phyloP scores from a whole-genome alignment of 1,284 basidiomycete genomes.

The Naganishia cerealis region DNA sequence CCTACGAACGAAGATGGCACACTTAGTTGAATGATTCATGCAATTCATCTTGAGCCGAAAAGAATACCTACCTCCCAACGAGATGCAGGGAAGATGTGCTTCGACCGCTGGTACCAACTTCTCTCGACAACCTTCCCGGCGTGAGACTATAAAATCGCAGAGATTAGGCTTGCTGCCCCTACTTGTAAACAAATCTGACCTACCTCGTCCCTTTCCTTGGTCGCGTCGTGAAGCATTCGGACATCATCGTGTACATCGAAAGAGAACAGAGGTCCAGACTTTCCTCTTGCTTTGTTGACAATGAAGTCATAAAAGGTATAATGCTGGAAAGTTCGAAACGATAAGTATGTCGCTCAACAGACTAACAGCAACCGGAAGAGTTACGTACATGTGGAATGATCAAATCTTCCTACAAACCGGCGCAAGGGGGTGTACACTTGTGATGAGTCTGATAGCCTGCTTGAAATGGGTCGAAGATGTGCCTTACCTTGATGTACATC shows the following conservation, averaged over 20 bases:
- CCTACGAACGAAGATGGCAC: slow-evolving; percentile 53
- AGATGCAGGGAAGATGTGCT: slow-evolving; percentile 92
- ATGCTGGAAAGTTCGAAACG: slow-evolving; percentile 64
- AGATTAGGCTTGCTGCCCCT: not conserved
- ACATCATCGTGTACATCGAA: slow-evolving; percentile 99
- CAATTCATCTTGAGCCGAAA: not conserved
- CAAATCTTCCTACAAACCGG: slow-evolving; percentile 73
- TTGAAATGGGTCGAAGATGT: not conserved
- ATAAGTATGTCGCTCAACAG: not conserved
- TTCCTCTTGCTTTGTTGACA: slow-evolving; percentile 94
- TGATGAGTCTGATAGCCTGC: not conserved
- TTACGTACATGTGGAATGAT: slow-evolving; percentile 83
- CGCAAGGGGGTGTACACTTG: not conserved
- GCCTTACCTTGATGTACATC: slow-evolving; percentile 91
- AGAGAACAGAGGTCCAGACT: slow-evolving; percentile 95
- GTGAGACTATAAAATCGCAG: slow-evolving; percentile 66
- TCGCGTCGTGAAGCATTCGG: slow-evolving; percentile 89
- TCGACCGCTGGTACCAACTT: slow-evolving; percentile 92
- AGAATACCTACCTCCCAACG: slow-evolving; percentile 74
- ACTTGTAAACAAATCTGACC: slow-evolving; percentile 12
- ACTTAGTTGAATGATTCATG: slow-evolving; percentile 18
- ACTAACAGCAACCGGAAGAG: not conserved
- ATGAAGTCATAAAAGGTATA: slow-evolving; percentile 99
- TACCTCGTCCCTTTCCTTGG: slow-evolving; percentile 89
- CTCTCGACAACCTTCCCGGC: slow-evolving; percentile 98